These are phyloP conservation scores for Jatropha curcas DNA, from an alignment of 345 rosid genomes.

Conservation along the genomic window DNA sequence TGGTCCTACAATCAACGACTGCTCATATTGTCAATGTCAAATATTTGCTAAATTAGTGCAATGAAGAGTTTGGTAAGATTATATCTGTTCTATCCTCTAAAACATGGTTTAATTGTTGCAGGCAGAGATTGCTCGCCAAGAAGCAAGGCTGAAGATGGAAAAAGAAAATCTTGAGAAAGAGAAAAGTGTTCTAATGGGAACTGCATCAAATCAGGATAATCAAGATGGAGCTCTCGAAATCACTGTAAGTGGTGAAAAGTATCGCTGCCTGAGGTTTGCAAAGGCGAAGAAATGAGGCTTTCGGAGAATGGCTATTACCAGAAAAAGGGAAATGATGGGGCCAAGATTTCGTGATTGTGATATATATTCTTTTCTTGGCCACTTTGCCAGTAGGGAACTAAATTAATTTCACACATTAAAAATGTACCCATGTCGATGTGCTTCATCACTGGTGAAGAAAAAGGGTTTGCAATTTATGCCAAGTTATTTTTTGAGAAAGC, in stretches of 20 bases:
- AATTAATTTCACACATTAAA: neutral
- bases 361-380: neutral
- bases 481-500: no score
- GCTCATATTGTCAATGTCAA: no score
- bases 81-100: neutral
- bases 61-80: neutral
- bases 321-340: neutral
- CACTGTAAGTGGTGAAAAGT: constrained; percentile 95
- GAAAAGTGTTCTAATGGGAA: constrained; percentile 95
- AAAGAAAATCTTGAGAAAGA: constrained; percentile 96
- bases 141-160: constrained; percentile 92
- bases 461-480: no score
- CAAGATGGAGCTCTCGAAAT: constrained; percentile 97
- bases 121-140: constrained; percentile 95
- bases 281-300: constrained; percentile 78
- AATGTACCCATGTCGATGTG: constrained; percentile 37
- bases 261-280: constrained; percentile 84
- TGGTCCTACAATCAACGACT: neutral
- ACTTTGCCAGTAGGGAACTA: neutral
- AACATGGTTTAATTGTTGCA: constrained; percentile 13
- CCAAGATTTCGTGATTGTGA: neutral
- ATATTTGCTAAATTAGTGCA: neutral
- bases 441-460: constrained; percentile 22
- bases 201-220: constrained; percentile 91
- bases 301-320: neutral